Evolutionary conservation across 2,329 filamentous ascomycete genomes (phyloP), one percentile per base, ranked within the genome.

Genomic region (Arthroderma sp.): DNA sequence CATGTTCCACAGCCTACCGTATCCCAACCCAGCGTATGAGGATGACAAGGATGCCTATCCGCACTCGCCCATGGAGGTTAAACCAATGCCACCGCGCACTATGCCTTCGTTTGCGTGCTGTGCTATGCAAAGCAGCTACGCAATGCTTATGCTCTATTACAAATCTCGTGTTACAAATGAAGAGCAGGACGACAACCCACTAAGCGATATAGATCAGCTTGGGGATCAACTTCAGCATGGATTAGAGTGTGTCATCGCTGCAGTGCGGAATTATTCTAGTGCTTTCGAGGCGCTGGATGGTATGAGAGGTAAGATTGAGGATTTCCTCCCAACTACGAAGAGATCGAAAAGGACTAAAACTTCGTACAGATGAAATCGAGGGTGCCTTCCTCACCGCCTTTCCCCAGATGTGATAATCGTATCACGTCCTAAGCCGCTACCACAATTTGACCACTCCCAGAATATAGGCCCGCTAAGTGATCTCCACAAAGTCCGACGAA

Each of bases 91-190:
- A 9, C 65, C 66, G 4, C 61, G 66, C 4, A 68, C 66, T 1
- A 68, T 69, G 65, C 67, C 67, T 1, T 65, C 63, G 0, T 69
- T 69, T 47, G 65, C 66, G 22, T 68, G 65, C 53, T 70, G 67
- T 47, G 57, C 67, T 5, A 68, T 69, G 65, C 66, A 69, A 49
- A 62, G 63, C 36, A 68, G 65, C 47, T 70, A 70, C 47, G 65
- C 65, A 4, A 59, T 69, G 57, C 53, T 69, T 10, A 70, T 69
- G 66, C 56, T 68, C 5, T 67, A 61, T 44, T 66, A 65, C 50
- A 67, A 66, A 46, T 59, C 61, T 6, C 59, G 61, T 8, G 58
- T 64, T n/a, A 55, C 58, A 39, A 63, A 61, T 34, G 56, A 61
- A 28, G 55, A 57, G 3, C 39, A 46, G 6, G 44, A 50, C 3